Percentiles rank a stretch among this genome's conserved stretches.
Evolutionary conservation across 73 alveolate species (phyloP).

Genomic region (Loxodes magnus): DNA sequence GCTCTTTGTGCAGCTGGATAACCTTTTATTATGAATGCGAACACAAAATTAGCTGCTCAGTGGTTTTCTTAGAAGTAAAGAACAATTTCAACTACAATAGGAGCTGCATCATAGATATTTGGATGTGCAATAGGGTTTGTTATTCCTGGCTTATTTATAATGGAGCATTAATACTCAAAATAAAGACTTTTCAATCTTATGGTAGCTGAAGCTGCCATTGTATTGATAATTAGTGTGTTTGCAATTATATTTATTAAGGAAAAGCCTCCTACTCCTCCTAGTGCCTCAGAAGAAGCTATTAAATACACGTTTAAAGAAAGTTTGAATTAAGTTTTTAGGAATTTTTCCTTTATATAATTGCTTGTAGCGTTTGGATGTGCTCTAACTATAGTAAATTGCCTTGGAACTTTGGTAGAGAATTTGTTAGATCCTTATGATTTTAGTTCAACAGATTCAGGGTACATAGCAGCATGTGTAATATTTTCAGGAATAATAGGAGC

Average conservation of each 20-base stretch:
- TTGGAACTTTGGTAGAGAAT: conserved; percentile 36
- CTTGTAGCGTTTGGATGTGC: conserved; percentile 28
- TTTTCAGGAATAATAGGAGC: conserved; percentile 62
- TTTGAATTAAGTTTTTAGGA: conserved; percentile 16
- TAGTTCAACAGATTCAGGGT: conserved; percentile 31
- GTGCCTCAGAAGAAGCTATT: conserved; percentile 26
- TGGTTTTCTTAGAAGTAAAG: conserved; percentile 70
- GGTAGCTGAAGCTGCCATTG: conserved; percentile 44
- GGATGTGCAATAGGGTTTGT: conserved; percentile 79
- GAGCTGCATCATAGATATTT: conserved; percentile 50
- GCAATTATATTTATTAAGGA: conserved; percentile 40
- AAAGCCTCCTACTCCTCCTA: conserved; percentile 79
- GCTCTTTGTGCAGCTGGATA: conserved; percentile 60
- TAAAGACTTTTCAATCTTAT: conserved; percentile 32
- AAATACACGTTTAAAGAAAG: conserved; percentile 17
- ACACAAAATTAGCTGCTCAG: conserved; percentile 66
- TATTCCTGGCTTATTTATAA: conserved; percentile 54
- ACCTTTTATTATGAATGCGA: conserved; percentile 82
- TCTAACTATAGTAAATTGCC: conserved; percentile 37
- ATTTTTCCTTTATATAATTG: conserved; percentile 22
- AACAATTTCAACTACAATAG: conserved; percentile 65
- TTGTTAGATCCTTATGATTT: conserved; percentile 33
- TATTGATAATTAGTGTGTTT: conserved; percentile 27
- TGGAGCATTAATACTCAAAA: conserved; percentile 34
- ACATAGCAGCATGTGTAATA: conserved; percentile 50